phyloP scores from a whole-genome alignment of 164 flowering plant genomes.

The grape (Vitis vinifera) region DNA sequence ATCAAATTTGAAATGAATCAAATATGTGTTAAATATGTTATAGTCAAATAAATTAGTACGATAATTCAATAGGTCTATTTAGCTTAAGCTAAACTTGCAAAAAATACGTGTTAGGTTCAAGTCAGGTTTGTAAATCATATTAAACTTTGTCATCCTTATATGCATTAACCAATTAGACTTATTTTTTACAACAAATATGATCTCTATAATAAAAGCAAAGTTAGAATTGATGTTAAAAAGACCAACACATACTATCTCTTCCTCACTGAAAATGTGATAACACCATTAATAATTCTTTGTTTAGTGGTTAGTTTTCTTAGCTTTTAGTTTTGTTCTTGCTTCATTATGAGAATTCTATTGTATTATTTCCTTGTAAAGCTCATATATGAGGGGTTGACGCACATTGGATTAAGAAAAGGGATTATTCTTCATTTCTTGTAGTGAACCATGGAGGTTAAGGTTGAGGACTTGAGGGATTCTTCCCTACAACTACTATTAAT shows the following conservation, averaged over 20 bases:
- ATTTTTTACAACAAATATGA: slow-evolving; percentile 53
- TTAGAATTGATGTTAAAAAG: slow-evolving; percentile 50
- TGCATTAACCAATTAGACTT: background rate
- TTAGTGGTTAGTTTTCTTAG: too few relatives aligned
- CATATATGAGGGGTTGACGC: slow-evolving; percentile 15
- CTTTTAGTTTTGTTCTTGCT: background rate
- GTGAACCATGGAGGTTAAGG: too few relatives aligned
- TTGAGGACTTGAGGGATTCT: too few relatives aligned
- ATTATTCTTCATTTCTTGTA: background rate
- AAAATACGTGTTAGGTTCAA: too few relatives aligned
- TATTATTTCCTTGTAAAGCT: slow-evolving; percentile 62
- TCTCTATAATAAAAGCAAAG: slow-evolving; percentile 75
- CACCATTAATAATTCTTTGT: too few relatives aligned
- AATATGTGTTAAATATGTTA: too few relatives aligned
- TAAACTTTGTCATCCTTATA: background rate
- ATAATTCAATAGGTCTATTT: too few relatives aligned
- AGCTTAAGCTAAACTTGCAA: too few relatives aligned
- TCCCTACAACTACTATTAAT: too few relatives aligned
- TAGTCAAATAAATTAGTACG: too few relatives aligned
- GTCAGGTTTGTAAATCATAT: too few relatives aligned
- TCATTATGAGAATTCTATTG: slow-evolving; percentile 4
- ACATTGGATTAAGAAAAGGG: background rate
- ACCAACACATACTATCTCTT: slow-evolving; percentile 72
- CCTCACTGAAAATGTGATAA: slow-evolving; percentile 57
- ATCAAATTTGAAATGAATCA: too few relatives aligned